Conservation (phyloP, 305 asterid genomes). For the Fraxinus baroniana region DNA sequence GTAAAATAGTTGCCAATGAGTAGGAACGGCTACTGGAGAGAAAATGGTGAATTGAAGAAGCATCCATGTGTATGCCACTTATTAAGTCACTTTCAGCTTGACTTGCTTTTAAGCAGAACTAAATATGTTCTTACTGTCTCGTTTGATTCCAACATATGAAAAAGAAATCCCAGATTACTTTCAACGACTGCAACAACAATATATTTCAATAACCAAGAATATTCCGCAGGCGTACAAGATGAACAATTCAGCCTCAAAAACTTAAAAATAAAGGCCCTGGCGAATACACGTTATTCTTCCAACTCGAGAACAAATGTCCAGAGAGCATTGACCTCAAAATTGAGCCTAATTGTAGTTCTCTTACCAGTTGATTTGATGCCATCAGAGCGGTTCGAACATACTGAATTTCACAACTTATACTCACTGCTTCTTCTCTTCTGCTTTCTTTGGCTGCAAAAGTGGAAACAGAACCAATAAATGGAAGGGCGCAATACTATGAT, state of each 20-base stretch:
- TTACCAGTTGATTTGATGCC: background rate
- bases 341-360: slow-evolving; percentile 11
- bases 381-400: background rate
- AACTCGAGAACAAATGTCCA: slow-evolving; percentile 10
- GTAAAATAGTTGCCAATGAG: too few relatives aligned
- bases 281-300: background rate
- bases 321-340: slow-evolving; percentile 2
- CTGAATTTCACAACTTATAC: background rate
- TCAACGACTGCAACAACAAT: background rate
- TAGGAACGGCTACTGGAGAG: too few relatives aligned
- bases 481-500: background rate
- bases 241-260: background rate
- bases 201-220: background rate
- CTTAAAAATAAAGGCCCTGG: background rate
- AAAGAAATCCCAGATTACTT: background rate
- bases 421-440: slow-evolving; percentile 69
- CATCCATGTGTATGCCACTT: background rate
- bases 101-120: background rate
- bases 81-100: background rate
- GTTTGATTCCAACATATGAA: background rate
- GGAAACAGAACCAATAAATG: background rate
- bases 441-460: slow-evolving; percentile 69
- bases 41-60: too few relatives aligned
- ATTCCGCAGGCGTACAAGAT: background rate
- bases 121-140: background rate